A percentile compares a stretch with the other conserved stretches of the same genome.
phyloP scores from a whole-genome alignment of 768 basidiomycete genomes.

The Lactifluus volemus region DNA sequence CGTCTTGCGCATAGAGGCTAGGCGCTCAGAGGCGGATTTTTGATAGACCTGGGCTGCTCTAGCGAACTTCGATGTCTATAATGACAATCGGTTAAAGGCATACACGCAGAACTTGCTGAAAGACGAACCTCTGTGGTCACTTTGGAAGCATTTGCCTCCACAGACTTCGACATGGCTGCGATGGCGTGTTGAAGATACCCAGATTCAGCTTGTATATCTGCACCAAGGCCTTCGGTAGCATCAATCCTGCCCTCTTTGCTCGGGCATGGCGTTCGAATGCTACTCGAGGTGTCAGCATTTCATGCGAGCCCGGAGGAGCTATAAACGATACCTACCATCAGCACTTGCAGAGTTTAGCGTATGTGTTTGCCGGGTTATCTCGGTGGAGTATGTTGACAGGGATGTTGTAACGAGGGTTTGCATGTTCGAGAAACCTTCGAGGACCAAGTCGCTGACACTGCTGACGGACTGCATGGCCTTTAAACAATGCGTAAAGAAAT shows the following conservation, averaged over 20 bases:
- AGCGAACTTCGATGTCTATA: slow-evolving; percentile 36
- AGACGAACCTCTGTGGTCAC: slow-evolving; percentile 46
- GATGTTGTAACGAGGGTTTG: slow-evolving; percentile 39
- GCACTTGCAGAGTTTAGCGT: slow-evolving; percentile 35
- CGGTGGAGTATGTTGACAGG: slow-evolving; percentile 40
- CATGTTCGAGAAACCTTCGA: slow-evolving; percentile 36
- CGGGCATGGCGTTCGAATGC: slow-evolving; percentile 54
- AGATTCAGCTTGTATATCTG: slow-evolving; percentile 45
- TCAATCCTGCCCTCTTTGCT: slow-evolving; percentile 62
- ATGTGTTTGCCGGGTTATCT: slow-evolving; percentile 42
- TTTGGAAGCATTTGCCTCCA: slow-evolving; percentile 35
- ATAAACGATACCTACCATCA: slow-evolving; percentile 31
- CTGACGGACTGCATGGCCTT: slow-evolving; percentile 31
- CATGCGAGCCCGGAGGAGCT: neutral
- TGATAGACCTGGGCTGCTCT: slow-evolving; percentile 38
- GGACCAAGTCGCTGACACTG: slow-evolving; percentile 33
- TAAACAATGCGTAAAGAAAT: slow-evolving; percentile 1
- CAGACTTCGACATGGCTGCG: slow-evolving; percentile 39
- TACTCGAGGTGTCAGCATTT: slow-evolving; percentile 20
- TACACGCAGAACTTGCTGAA: neutral
- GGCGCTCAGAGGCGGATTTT: slow-evolving; percentile 32
- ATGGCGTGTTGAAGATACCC: slow-evolving; percentile 42
- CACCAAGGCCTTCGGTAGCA: slow-evolving; percentile 39
- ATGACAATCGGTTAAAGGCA: slow-evolving; percentile 4
- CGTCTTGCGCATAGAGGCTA: slow-evolving; percentile 43